These are phyloP conservation scores for Cladosporium sp. DNA, from an alignment of 2,329 filamentous ascomycete genomes.

Conservation along the genomic window DNA sequence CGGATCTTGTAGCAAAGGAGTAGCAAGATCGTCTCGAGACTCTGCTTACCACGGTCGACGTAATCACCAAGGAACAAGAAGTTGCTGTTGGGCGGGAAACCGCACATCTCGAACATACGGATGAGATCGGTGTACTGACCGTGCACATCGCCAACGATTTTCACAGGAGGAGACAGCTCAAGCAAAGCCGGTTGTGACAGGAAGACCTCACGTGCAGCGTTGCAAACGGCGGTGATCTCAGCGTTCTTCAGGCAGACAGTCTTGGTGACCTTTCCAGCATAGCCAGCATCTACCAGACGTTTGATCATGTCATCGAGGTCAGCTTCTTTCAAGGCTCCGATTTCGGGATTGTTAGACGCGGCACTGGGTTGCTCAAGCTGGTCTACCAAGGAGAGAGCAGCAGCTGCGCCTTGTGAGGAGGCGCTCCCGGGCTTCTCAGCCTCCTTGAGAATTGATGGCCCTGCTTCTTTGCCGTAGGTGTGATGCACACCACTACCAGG, in stretches of 20 bases:
- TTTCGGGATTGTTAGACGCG: constrained; percentile 63
- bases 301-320: constrained; percentile 98
- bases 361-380: constrained; percentile 23
- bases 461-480: constrained; percentile 61
- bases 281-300: constrained; percentile 86
- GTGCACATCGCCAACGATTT: constrained; percentile 95
- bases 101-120: constrained; percentile 97
- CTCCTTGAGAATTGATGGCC: constrained; percentile 83
- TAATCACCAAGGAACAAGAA: constrained; percentile 95
- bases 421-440: constrained; percentile 46
- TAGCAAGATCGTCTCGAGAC: constrained; percentile 87
- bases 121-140: constrained; percentile 96
- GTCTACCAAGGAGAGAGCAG: constrained; percentile 23
- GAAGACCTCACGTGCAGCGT: constrained; percentile 81
- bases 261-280: constrained; percentile 95
- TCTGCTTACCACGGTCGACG: constrained; percentile 94
- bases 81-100: constrained; percentile 87
- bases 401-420: constrained; percentile 25
- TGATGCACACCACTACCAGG: constrained; percentile 55
- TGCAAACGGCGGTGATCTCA: constrained; percentile 91
- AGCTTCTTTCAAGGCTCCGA: constrained; percentile 85
- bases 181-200: constrained; percentile 87
- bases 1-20: constrained; percentile 96
- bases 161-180: constrained; percentile 90
- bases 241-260: constrained; percentile 96